These are phyloP conservation scores for Xerocomus amazonicus DNA, from an alignment of 1,284 basidiomycete species.

Conservation along the genomic window DNA sequence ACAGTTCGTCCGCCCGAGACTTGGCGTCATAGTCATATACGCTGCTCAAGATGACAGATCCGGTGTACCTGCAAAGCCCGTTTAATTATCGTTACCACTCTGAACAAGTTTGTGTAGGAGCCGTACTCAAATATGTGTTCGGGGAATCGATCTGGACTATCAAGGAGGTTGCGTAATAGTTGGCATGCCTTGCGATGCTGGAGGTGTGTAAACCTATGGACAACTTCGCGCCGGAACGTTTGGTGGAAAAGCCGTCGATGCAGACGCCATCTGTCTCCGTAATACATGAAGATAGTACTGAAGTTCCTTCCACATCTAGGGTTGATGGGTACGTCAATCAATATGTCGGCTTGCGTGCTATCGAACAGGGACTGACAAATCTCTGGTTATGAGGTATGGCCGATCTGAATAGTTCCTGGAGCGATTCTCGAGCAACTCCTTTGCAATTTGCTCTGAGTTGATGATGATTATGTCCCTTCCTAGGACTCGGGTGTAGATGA, in stretches of 20 bases:
- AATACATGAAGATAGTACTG: constrained; percentile 34
- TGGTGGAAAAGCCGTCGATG: constrained; percentile 39
- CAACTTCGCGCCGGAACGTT: constrained; percentile 28
- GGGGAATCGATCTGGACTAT: constrained; percentile 26
- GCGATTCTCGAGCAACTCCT: constrained; percentile 43
- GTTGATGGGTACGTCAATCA: constrained; percentile 16
- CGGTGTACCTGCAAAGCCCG: constrained; percentile 18
- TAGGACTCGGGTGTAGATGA: constrained; percentile 29
- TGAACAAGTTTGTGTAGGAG: neutral
- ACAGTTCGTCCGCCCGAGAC: constrained; percentile 14
- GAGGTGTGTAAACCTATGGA: constrained; percentile 27
- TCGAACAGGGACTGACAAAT: constrained; percentile 4
- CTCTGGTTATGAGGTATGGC: constrained; percentile 18
- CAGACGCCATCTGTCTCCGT: constrained; percentile 40
- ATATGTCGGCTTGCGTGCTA: neutral
- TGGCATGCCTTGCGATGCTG: constrained; percentile 33
- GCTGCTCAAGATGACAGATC: constrained; percentile 24
- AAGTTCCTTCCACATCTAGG: constrained; percentile 41
- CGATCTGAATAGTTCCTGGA: constrained; percentile 35
- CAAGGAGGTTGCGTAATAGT: constrained; percentile 34
- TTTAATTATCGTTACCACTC: neutral
- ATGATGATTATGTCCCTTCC: constrained; percentile 38
- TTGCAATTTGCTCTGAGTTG: constrained; percentile 35
- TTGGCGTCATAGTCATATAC: constrained; percentile 27
- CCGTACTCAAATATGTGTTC: constrained; percentile 29